These are phyloP conservation scores for Pyrenochaeta sp. DNA, from an alignment of 2,329 filamentous ascomycete species.

Conservation along the genomic window DNA sequence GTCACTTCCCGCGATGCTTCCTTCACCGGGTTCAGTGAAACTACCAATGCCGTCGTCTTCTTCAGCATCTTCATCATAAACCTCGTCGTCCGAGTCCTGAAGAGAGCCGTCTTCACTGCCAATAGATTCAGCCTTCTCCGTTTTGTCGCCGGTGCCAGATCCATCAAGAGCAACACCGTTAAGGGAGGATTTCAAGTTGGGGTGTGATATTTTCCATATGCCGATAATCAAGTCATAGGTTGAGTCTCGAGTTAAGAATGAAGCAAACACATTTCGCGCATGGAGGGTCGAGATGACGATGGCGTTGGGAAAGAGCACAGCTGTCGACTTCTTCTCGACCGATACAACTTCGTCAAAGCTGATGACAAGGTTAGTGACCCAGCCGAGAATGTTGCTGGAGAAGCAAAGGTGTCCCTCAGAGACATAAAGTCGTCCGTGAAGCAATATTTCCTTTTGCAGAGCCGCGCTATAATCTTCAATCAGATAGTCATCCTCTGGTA, in stretches of 20 bases:
- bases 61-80: slow-evolving; percentile 81
- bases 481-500: slow-evolving; percentile 95
- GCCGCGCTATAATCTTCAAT: slow-evolving; percentile 99
- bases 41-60: slow-evolving; percentile 74
- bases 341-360: slow-evolving; percentile 98
- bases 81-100: slow-evolving; percentile 75
- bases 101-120: slow-evolving; percentile 57
- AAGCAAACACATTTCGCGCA: slow-evolving; percentile 94
- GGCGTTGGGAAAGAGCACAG: slow-evolving; percentile 94
- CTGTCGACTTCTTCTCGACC: slow-evolving; percentile 95
- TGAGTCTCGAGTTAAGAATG: slow-evolving; percentile 90
- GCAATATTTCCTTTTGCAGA: slow-evolving; percentile 90
- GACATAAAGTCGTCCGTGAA: slow-evolving; percentile 92
- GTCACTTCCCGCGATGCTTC: slow-evolving; percentile 64
- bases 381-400: slow-evolving; percentile 97
- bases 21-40: slow-evolving; percentile 63
- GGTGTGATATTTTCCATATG: slow-evolving; percentile 97
- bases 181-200: slow-evolving; percentile 85
- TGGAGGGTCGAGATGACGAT: slow-evolving; percentile 96
- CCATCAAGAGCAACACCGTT: slow-evolving; percentile 87
- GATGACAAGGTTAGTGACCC: slow-evolving; percentile 97
- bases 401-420: slow-evolving; percentile 98
- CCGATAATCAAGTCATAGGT: slow-evolving; percentile 97
- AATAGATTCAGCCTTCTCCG: slow-evolving; percentile 77
- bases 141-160: slow-evolving; percentile 79